Base-by-base conservation (phyloP, 2,329 filamentous ascomycete genomes). In the Talaromyces sp. region DNA sequence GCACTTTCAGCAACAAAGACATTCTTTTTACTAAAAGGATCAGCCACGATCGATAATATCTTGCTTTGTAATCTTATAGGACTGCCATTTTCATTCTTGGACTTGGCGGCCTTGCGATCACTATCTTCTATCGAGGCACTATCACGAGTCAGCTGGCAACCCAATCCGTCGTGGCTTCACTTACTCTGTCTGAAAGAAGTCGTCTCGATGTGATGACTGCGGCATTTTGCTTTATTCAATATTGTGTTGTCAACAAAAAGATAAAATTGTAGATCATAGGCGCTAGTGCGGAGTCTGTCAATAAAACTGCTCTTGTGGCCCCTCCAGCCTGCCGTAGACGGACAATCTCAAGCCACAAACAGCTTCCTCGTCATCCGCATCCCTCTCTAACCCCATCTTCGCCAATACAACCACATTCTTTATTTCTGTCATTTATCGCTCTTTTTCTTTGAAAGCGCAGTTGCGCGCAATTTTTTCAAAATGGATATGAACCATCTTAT, bases 101-200 rank as follows among this genome's bases (percentile, higher is more conserved):
- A 79, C 69, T 88, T 88, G 64, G 84, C 83, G 21, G 85, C 84
- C 70, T 89, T 90, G 63, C 91, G 77, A 60, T 77, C 73, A 60
- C 77, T 77, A 64, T 81, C 77, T 63, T 70, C 71, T 45, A 76
- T 64, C 25, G 82, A 76, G 46, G 82, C 77, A 60, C 77, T 81
- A 68, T 28, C 11, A 10, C 9, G n/a, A 37, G 19, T 52, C 7
- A 52, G 48, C 8, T 37, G 10, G 13, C n/a, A 17, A n/a, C 8
- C 21, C 9, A 11, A 1, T 2, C 6, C 6, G 2, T 10, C 10
- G 22, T 5, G 39, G 45, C 46, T 28, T 43, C 37, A 72, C 86
- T 75, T 77, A 94, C 90, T 92, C 89, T 31, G 91, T 95, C 74
- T 97, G 89, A 70, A 97, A 97, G 78, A 95, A 97, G 69, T 94